phyloP scores from a whole-genome alignment of 2,329 filamentous ascomycete species.

The Fusarium verrucosum region DNA sequence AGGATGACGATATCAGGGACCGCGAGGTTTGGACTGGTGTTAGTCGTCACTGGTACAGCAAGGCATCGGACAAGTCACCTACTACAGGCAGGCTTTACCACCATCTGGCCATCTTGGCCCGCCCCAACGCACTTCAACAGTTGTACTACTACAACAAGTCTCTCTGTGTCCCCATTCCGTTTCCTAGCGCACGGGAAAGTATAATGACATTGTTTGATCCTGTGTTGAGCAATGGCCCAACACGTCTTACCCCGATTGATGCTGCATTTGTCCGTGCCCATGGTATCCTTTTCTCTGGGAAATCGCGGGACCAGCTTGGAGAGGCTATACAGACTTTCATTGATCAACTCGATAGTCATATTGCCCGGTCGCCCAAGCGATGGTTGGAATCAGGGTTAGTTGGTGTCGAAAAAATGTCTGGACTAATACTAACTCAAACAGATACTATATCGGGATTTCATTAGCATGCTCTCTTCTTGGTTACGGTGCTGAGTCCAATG shows the following conservation, averaged over 20 bases:
- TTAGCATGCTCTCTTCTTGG: conserved; percentile 48
- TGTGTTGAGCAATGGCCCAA: conserved; percentile 54
- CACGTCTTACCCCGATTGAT: conserved; percentile 57
- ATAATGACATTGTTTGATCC: conserved; percentile 76
- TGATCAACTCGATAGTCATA: conserved; percentile 63
- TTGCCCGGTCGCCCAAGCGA: conserved; percentile 59
- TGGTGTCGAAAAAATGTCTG: fast-evolving
- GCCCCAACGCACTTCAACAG: conserved; percentile 75
- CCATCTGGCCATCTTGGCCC: conserved; percentile 81
- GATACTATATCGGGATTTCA: conserved; percentile 49
- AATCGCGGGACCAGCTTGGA: conserved; percentile 57
- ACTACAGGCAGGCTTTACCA: conserved; percentile 84
- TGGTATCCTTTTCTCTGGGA: conserved; percentile 68
- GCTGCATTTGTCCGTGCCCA: conserved; percentile 70
- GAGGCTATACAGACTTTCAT: conserved; percentile 60
- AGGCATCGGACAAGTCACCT: conserved; percentile 80
- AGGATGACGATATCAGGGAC: conserved; percentile 79
- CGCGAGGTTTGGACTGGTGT: conserved; percentile 85
- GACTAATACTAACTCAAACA: conserved; percentile 17
- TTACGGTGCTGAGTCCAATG: conserved; percentile 54
- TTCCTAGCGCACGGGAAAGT: conserved; percentile 72
- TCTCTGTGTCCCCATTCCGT: conserved; percentile 73
- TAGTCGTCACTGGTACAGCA: conserved; percentile 83
- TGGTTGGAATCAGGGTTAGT: conserved; percentile 61
- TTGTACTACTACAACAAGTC: conserved; percentile 77